Evolutionary conservation across 441 rosid species (phyloP), one percentile per base, ranked within the genome.

Genomic region (Populus hybrid): DNA sequence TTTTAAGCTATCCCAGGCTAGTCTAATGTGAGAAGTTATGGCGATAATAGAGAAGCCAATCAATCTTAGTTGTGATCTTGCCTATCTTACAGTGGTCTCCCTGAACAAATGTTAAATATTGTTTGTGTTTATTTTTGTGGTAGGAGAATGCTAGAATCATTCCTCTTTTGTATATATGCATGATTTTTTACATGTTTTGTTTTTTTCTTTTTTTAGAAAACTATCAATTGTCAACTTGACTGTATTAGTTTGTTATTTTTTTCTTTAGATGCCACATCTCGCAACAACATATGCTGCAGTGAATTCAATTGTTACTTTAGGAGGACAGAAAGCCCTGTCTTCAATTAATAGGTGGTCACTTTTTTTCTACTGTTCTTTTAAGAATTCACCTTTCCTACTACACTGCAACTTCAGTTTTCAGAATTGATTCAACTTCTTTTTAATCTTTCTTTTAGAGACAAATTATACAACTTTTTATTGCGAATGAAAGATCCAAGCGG

Each of bases 221-320:
- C 32, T 67, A 10, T 9, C 10, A 23, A 6, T 57, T 59, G n/a
- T 23, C 30, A 3, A 28, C 9, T 3, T 68, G 71, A 34, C 71
- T 23, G 67, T 11, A 38, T 72, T 82, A 74, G 71, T 16, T 66
- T 71, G 12, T 23, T 18, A 35, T 73, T 64, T 84, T 30, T 69
- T 76, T 80, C 71, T 59, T 78, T 88, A 95, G 99, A 83, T 95
- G 94, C 97, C 99, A 79, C 98, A 93, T 84, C 94, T 95, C 74
- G 96, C 98, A 79, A 92, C 99, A 77, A 95, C 91, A 59, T 95
- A 92, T 86, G 99, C 98, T 74, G 96, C 95, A 38, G 95, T 95
- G 78, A 93, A 92, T 82, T 75, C 98, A 36, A 93, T 95, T 76
- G 85, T 93, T 88, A 88, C 98, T 74, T 75, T 95, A 88, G 99